Percentiles rank a stretch among this genome's conserved stretches.
Conservation (phyloP, 1,284 basidiomycete genomes). For the Cerioporus squamosus region DNA sequence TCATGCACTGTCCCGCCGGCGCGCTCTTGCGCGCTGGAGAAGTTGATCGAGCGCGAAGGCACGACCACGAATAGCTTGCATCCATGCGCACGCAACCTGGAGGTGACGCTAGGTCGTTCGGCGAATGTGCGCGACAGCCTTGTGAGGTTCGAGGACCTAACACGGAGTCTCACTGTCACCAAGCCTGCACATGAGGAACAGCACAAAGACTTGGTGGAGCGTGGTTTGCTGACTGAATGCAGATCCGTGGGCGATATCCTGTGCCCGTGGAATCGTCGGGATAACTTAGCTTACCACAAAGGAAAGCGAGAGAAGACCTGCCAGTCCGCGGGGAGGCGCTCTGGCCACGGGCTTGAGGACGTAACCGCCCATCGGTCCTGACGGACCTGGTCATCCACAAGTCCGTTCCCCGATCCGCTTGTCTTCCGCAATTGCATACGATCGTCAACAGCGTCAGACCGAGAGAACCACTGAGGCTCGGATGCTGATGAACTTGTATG, state of each 20-base stretch:
- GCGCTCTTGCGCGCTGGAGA: background rate
- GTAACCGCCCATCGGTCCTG: slow-evolving; percentile 13
- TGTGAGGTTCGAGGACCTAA: background rate
- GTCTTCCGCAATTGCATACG: slow-evolving; percentile 13
- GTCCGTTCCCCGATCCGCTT: slow-evolving; percentile 7
- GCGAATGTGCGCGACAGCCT: too few species aligned
- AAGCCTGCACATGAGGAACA: background rate
- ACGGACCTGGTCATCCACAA: background rate
- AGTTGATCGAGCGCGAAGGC: background rate
- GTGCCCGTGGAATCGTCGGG: slow-evolving; percentile 22
- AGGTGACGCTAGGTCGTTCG: too few species aligned
- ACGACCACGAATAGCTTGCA: slow-evolving; percentile 2
- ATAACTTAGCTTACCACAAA: slow-evolving; percentile 18
- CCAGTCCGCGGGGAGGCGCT: too few species aligned
- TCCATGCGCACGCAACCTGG: background rate
- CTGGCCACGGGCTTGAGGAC: background rate
- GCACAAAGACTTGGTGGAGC: background rate
- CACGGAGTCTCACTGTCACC: background rate
- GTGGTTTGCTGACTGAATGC: slow-evolving; percentile 6
- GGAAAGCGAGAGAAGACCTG: slow-evolving; percentile 11
- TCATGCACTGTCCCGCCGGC: slow-evolving; percentile 3
- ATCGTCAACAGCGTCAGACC: slow-evolving; percentile 1
- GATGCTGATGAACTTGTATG: background rate
- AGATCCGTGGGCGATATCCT: slow-evolving; percentile 8
- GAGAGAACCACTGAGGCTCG: background rate